Evolutionary conservation across 805 yeast species (phyloP), one percentile per base, ranked within the genome.

Genomic region (Barnettozyma populi): DNA sequence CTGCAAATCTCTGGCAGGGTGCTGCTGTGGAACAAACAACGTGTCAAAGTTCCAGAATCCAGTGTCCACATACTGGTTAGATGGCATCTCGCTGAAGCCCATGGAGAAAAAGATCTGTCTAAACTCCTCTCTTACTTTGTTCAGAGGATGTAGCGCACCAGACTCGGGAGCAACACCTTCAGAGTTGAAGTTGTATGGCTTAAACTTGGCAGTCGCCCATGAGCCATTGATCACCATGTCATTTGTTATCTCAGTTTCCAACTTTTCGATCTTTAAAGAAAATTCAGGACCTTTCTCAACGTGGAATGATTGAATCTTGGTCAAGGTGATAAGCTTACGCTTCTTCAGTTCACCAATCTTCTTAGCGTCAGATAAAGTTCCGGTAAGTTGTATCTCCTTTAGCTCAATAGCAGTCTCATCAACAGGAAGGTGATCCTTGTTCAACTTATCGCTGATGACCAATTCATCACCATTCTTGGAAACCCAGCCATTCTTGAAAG

Each of bases 21-120:
- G 99, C 73, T 94, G 98, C 73, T 94, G 99, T 48, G 99, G 99
- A 47, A 94, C 99, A 62, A 73, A 94, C 61, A 94, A 77, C 4
- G 99, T 81, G 68, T 94, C 99, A 64, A 94, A 94, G 71, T 94
- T 94, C 99, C 99, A 94, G 82, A 94, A 94, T 5, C 98, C 98
- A 16, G 94, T 80, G 66, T 94, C 99, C 45, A 94, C 99, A 66
- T 90, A 94, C 69, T 92, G 97, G 69, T 92, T 92, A 23, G 99
- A 85, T 51, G 99, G 97, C 99, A 94, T 94, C 73, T 94, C 99
- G 25, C 94, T 82, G 82, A 94, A 94, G 7, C 99, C 99, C 90
- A 94, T 82, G 35, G 94, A 82, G 72, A 94, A 92, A 80, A 94
- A 94, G 63, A 94, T 92, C 69, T 90, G 96, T 72, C 99, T 80